phyloP scores from a whole-genome alignment of 805 yeast genomes.

The Candida chilensis region DNA sequence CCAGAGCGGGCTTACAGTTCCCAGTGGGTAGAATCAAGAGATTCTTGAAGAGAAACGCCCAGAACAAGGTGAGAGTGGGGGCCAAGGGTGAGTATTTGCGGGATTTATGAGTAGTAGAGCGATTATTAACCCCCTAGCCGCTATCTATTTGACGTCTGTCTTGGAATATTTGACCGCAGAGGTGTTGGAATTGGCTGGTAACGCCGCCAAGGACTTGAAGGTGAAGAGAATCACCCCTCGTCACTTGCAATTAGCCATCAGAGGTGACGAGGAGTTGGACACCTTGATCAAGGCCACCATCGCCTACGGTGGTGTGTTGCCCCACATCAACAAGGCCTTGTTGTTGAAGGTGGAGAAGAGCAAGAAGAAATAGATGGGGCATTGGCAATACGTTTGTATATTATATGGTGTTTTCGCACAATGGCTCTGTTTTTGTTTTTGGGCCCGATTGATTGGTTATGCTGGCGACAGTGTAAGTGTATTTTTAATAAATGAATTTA shows the following conservation, averaged over 20 bases:
- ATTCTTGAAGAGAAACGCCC: constrained; percentile 85
- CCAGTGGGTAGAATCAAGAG: constrained; percentile 99
- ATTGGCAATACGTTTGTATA: too few species aligned
- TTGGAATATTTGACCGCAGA: constrained; percentile 95
- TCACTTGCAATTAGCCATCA: constrained; percentile 91
- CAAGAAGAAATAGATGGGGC: constrained; percentile 21
- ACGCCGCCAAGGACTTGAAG: constrained; percentile 93
- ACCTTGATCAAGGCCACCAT: constrained; percentile 90
- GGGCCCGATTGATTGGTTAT: too few species aligned
- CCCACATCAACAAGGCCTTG: constrained; percentile 81
- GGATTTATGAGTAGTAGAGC: constrained; percentile 4
- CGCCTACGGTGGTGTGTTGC: constrained; percentile 97
- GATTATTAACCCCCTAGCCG: constrained; percentile 33
- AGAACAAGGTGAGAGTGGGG: constrained; percentile 76
- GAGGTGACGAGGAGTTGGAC: constrained; percentile 97
- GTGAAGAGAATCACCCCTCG: constrained; percentile 97
- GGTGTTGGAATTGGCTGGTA: constrained; percentile 95
- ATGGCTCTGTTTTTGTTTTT: too few species aligned
- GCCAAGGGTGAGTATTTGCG: constrained; percentile 26
- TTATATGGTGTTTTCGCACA: too few species aligned
- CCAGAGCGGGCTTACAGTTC: constrained; percentile 91
- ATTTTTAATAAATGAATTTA: too few species aligned
- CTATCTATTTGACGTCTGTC: constrained; percentile 92
- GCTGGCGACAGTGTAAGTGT: too few species aligned
- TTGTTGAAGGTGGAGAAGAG: constrained; percentile 68